These are phyloP conservation scores for Sarocladium oryzae DNA, from an alignment of 2,329 filamentous ascomycete genomes.

Conservation along the genomic window DNA sequence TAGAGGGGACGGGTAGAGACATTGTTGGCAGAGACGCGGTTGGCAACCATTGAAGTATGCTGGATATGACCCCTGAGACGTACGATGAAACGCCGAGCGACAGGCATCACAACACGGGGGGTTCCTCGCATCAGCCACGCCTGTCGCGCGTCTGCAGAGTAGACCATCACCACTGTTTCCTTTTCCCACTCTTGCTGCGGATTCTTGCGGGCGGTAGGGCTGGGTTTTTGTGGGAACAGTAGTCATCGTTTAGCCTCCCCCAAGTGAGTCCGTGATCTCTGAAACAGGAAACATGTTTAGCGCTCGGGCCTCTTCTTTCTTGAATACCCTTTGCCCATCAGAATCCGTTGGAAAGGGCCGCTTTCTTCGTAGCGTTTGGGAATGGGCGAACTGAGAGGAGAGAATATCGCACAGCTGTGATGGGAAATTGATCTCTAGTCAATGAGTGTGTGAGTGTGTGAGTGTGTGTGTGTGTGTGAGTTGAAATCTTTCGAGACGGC, in stretches of 20 bases:
- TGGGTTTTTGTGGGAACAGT: background rate
- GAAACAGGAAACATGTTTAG: conserved; percentile 9
- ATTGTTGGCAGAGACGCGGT: too few relatives aligned
- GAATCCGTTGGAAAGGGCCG: too few relatives aligned
- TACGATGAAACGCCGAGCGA: conserved; percentile 8
- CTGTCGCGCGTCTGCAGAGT: background rate
- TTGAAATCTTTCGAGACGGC: too few relatives aligned
- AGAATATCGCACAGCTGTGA: too few relatives aligned
- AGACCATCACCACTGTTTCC: background rate
- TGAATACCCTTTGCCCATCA: too few relatives aligned
- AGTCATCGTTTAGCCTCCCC: background rate
- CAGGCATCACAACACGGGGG: background rate
- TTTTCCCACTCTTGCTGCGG: background rate
- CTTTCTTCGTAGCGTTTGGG: too few relatives aligned
- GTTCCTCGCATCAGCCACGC: background rate
- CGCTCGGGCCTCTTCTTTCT: background rate
- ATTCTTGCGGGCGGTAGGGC: background rate
- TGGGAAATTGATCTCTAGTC: too few relatives aligned
- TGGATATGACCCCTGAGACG: background rate
- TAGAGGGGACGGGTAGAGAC: too few relatives aligned
- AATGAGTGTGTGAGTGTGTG: too few relatives aligned
- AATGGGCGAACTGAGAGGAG: too few relatives aligned
- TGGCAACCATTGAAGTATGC: background rate
- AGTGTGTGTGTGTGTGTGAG: too few relatives aligned
- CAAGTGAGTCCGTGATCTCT: background rate